phyloP scores from a whole-genome alignment of 2,329 filamentous ascomycete species.

The Fusarium sp. region DNA sequence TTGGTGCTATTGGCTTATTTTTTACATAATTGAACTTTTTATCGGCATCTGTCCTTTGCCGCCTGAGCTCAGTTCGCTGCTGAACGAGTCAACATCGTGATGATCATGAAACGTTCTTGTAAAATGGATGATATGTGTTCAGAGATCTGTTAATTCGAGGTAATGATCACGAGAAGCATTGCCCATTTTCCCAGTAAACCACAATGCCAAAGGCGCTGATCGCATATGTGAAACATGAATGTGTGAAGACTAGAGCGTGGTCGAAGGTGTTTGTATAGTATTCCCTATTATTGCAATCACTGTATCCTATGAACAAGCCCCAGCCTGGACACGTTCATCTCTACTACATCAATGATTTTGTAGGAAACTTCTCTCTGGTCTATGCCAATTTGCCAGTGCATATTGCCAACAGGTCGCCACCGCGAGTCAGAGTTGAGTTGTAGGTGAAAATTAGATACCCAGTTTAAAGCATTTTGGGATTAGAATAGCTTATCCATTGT shows the following conservation, averaged over 20 bases:
- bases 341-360: too few relatives aligned
- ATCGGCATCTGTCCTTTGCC: neutral
- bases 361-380: too few relatives aligned
- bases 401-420: too few relatives aligned
- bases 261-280: neutral
- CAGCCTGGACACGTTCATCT: too few relatives aligned
- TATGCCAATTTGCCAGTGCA: too few relatives aligned
- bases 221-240: neutral
- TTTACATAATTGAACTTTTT: slow-evolving; percentile 4
- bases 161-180: neutral
- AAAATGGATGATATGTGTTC: neutral
- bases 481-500: neutral
- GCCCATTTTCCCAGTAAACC: neutral
- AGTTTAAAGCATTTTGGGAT: neutral
- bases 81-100: neutral
- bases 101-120: neutral
- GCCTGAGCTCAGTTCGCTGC: neutral
- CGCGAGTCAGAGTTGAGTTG: too few relatives aligned
- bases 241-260: neutral
- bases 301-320: too few relatives aligned
- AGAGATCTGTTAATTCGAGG: neutral
- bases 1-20: neutral
- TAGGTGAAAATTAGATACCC: too few relatives aligned
- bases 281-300: too few relatives aligned
- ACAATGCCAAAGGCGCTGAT: neutral